Percentiles rank a stretch among this genome's conserved stretches.
These are phyloP conservation scores for Mucor circinelloides DNA, from an alignment of 371 early-diverging fungal genomes.

Conservation along the genomic window DNA sequence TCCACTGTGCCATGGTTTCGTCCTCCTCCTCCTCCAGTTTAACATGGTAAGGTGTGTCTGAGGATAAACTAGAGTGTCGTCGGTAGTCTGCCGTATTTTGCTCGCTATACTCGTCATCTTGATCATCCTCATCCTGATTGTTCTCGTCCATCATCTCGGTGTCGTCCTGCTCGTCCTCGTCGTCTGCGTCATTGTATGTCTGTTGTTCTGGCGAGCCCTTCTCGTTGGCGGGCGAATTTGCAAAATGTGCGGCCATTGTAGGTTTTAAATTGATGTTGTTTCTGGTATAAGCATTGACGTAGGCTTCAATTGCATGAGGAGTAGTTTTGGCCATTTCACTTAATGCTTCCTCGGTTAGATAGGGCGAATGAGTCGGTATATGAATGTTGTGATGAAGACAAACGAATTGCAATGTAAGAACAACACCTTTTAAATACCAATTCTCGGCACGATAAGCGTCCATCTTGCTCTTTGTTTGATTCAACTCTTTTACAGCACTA, in stretches of 20 bases:
- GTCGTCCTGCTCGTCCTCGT: not conserved
- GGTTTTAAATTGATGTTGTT: slow-evolving; percentile 41
- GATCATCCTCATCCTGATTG: not conserved
- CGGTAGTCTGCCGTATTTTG: not conserved
- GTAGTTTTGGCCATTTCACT: slow-evolving; percentile 36
- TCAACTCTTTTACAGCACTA: slow-evolving; percentile 41
- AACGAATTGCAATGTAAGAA: slow-evolving; percentile 55
- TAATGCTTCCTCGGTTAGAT: slow-evolving; percentile 34
- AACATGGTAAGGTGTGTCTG: not conserved
- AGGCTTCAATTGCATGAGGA: slow-evolving; percentile 44
- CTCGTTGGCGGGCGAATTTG: slow-evolving; percentile 12
- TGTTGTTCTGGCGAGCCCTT: slow-evolving; percentile 8
- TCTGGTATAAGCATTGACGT: slow-evolving; percentile 43
- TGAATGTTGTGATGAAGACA: slow-evolving; percentile 42
- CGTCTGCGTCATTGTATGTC: not conserved
- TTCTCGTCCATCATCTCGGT: not conserved
- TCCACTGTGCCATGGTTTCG: not conserved
- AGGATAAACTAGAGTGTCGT: slow-evolving; percentile 1
- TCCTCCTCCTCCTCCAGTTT: slow-evolving; percentile 12
- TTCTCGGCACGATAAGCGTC: slow-evolving; percentile 63
- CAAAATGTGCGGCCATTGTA: slow-evolving; percentile 41
- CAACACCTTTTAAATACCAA: slow-evolving; percentile 56
- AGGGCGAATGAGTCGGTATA: slow-evolving; percentile 45
- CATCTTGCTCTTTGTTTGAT: slow-evolving; percentile 44
- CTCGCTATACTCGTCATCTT: not conserved